Percentiles rank a stretch among this genome's conserved stretches.
These are phyloP conservation scores for Thinopyrum obtusiflorum DNA, from an alignment of 202 grass and related monocot species.

Conservation along the genomic window DNA sequence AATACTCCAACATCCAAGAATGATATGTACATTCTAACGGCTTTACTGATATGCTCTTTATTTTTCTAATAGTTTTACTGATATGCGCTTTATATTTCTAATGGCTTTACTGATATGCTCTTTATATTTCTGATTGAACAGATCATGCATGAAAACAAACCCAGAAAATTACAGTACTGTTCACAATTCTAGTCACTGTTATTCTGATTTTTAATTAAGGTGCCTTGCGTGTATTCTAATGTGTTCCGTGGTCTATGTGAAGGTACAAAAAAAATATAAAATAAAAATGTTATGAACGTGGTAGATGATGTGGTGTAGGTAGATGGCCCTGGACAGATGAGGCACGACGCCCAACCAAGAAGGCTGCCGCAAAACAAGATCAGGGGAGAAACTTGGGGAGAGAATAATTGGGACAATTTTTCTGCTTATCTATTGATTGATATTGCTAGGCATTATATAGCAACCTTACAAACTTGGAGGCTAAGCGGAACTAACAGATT, in stretches of 20 bases:
- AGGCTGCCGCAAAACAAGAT: not conserved
- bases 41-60: not conserved
- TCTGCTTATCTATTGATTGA: not conserved
- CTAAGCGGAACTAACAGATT: not conserved
- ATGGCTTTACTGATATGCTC: not conserved
- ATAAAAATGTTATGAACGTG: not conserved
- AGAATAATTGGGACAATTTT: not conserved
- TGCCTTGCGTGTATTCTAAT: not conserved
- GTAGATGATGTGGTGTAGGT: not conserved
- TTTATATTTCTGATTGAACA: constrained; percentile 17
- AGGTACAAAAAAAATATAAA: not conserved
- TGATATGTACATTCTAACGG: not conserved
- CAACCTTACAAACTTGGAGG: not conserved
- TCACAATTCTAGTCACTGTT: constrained; percentile 10
- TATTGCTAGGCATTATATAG: not conserved
- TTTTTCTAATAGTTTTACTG: constrained; percentile 4
- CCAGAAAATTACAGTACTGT: not conserved
- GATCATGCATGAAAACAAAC: constrained; percentile 2
- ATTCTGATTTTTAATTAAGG: constrained; percentile 8
- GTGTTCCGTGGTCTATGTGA: not conserved
- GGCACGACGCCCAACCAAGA: not conserved
- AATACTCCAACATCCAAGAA: not conserved
- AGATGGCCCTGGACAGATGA: not conserved
- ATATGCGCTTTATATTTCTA: not conserved
- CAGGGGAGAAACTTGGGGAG: not conserved